These are phyloP conservation scores for Apiosordaria backusii DNA, from an alignment of 495 filamentous ascomycete species.

Conservation along the genomic window DNA sequence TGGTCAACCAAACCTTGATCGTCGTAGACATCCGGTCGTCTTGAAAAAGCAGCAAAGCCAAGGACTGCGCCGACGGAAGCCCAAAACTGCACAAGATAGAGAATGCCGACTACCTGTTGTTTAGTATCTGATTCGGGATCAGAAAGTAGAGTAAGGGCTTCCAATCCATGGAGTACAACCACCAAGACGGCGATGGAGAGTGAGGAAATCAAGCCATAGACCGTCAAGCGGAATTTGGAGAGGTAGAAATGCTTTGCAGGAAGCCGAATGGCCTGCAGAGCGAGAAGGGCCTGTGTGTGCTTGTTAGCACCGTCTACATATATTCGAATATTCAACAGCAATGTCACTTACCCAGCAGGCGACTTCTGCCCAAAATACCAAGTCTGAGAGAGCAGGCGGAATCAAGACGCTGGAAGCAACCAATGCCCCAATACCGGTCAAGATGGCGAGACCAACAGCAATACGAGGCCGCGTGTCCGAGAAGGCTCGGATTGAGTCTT, in stretches of 20 bases:
- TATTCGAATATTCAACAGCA: background rate
- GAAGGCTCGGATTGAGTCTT: constrained; percentile 44
- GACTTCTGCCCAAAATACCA: constrained; percentile 26
- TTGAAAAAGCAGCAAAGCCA: constrained; percentile 44
- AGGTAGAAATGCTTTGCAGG: constrained; percentile 23
- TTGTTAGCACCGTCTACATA: background rate
- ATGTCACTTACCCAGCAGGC: constrained; percentile 35
- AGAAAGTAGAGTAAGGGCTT: constrained; percentile 13
- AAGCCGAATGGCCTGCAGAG: constrained; percentile 31
- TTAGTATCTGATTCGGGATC: background rate
- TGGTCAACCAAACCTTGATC: constrained; percentile 53
- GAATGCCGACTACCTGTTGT: constrained; percentile 2
- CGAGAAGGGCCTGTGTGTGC: constrained; percentile 19
- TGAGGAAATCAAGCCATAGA: constrained; percentile 34
- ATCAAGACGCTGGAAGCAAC: constrained; percentile 23
- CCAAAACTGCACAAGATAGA: constrained; percentile 27
- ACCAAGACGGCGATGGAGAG: constrained; percentile 24
- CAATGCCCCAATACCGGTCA: constrained; percentile 37
- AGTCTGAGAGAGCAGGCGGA: background rate
- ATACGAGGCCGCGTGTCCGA: constrained; percentile 39
- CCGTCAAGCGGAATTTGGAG: constrained; percentile 31
- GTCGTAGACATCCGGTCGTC: constrained; percentile 57
- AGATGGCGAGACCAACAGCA: constrained; percentile 30
- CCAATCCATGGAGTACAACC: constrained; percentile 27
- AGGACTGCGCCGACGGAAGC: constrained; percentile 20